Evolutionary conservation across 352 stramenopile species (phyloP), one percentile per base, ranked within the genome.

Genomic region (Globisporangium apiculatum): DNA sequence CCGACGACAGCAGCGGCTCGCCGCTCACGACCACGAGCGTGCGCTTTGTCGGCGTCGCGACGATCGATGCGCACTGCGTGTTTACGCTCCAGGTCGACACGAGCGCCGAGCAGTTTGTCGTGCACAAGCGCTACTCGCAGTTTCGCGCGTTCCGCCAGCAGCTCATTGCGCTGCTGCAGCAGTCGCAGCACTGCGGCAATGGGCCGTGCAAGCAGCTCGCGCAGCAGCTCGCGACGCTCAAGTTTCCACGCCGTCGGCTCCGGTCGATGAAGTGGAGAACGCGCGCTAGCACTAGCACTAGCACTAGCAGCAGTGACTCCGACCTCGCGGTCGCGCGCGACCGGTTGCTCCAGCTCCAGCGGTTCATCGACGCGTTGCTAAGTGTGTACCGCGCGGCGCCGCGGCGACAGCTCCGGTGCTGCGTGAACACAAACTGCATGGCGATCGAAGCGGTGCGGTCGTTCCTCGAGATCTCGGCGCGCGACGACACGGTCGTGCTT

Each of bases 101-200:
- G 17, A 69, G 69, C 35, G 55, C 55, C 14, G 74, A 82, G 50
- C 65, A 75, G 35, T 88, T 79, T 48, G 65, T 83, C 35, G 37
- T 91, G 15, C 61, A 78, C 53, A 87, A 84, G 68, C 75, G 83
- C 52, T 92, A 68, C 68, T 89, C 78, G 43, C 74, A 92, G 53
- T 86, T 90, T 64, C 76, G 79, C 51, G 69, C 71, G 14, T 74
- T 92, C 14, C 76, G 79, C 14, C 60, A 65, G 40, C 55, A 77
- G 55, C 57, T 92, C 43, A 58, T 90, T 5, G 40, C 51, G 14
- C 41, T 51, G 18, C 46, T 77, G 15, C 48, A 71, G 14, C 38
- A 53, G 5, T 24, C 59, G 9, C 54, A 49, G 4, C 61, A 72
- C 36, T 83, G 76, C 51, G 62, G 58, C 52, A 69, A 67, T 24